Base-by-base conservation (phyloP, 768 basidiomycete genomes). In the Glaciozyma martinii region DNA sequence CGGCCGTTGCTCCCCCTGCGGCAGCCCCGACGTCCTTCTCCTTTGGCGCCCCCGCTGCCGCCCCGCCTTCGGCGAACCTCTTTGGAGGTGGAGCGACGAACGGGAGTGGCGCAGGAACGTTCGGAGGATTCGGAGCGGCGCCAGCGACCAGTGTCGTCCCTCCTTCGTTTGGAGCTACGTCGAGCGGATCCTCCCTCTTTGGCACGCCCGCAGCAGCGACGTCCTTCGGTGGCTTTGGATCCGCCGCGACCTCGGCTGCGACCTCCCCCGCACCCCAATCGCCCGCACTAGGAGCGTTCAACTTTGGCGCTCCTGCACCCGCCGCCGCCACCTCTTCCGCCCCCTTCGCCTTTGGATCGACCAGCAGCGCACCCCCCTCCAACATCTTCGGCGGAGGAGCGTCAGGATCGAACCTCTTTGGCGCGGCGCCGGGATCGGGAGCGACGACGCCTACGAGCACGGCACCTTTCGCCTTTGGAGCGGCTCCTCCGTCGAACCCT, bases 261-360 rank as follows among this genome's bases (percentile, higher is more conserved):
- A 37, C 56, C n/a, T 44, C 62, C 23, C 33, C 64, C 25, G 44
- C 64, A 9, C 25, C 46, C 21, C 46, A 47, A 13, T 40, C 37
- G 10, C 12, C 37, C 37, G 12, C 37, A 3, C 3, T 19, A 6
- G n/a, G 46, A 3, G n/a, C n/a, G 21, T 47, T 47, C 46, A 47
- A 47, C 46, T 21, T 40, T 40, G 37, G 37, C 37, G 37, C 37
- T 40, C 37, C 37, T 13, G 37, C 37, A 12, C 37, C 46, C 46
- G 21, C 19, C 21, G 16, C 46, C 46, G 21, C 46, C 46, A 19
- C 46, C 16, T 25, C 46, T 7, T 21, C 46, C 19, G 46, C 59
- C 25, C 47, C 64, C 1, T 65, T 61, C 59, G n/a, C n/a, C 7
- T 65, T 65, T 21, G 63, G 63, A 3, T n/a, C 50, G 10, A 21